These are phyloP conservation scores for Tolypocladium album DNA, from an alignment of 2,329 filamentous ascomycete genomes.

Conservation along the genomic window DNA sequence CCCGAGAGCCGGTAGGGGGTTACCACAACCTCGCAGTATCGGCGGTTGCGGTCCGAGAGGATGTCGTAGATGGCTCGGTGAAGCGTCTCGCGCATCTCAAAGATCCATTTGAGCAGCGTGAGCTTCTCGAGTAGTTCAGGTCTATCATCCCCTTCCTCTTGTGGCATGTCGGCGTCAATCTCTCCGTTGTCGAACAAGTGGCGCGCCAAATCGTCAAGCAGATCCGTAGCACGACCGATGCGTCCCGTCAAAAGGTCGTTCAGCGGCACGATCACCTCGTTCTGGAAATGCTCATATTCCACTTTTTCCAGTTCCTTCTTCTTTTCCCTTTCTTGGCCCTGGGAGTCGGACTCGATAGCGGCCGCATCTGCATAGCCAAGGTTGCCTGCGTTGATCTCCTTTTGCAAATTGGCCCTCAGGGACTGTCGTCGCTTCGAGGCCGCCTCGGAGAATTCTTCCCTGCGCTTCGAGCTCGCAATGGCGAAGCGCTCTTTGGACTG, in stretches of 20 bases:
- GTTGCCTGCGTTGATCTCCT: conserved; percentile 65
- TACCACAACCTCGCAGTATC: conserved; percentile 76
- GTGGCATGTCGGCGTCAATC: conserved; percentile 67
- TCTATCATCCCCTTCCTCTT: conserved; percentile 91
- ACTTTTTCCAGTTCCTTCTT: conserved; percentile 65
- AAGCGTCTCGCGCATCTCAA: conserved; percentile 81
- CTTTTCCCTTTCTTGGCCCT: conserved; percentile 56
- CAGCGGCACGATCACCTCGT: conserved; percentile 69
- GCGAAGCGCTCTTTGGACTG: conserved; percentile 54
- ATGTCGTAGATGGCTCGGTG: conserved; percentile 80
- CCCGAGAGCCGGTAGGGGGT: conserved; percentile 67
- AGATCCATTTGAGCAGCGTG: conserved; percentile 92
- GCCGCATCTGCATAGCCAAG: conserved; percentile 78
- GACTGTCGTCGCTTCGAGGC: conserved; percentile 46
- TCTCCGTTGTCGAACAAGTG: conserved; percentile 57
- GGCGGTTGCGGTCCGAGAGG: conserved; percentile 72
- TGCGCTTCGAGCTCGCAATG: conserved; percentile 44
- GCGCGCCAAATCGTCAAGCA: conserved; percentile 66
- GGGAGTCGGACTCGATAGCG: conserved; percentile 66
- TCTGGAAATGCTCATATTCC: conserved; percentile 78
- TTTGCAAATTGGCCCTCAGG: conserved; percentile 65
- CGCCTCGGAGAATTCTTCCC: conserved; percentile 41
- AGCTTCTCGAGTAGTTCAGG: conserved; percentile 91
- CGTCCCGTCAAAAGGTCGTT: conserved; percentile 70
- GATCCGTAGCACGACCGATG: conserved; percentile 59